A percentile compares a stretch with the other conserved stretches of the same genome.
These are phyloP conservation scores for Mucuna pruriens DNA, from an alignment of 306 rosid genomes.

Conservation along the genomic window DNA sequence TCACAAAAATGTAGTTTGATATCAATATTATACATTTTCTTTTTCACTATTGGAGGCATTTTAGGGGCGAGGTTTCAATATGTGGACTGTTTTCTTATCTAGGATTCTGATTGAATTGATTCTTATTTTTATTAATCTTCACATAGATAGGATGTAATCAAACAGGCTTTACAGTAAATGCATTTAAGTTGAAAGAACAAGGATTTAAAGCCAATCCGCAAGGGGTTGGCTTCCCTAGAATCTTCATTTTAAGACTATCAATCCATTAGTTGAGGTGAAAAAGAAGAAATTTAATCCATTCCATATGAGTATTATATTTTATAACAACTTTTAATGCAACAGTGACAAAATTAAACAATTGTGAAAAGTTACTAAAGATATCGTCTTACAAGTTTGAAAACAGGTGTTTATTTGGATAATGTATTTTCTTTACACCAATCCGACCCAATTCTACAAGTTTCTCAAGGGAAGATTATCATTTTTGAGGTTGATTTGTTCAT, in stretches of 20 bases:
- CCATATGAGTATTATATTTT: background rate
- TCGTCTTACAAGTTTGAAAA: background rate
- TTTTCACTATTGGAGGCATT: background rate
- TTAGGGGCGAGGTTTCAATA: background rate
- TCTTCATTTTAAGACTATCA: background rate
- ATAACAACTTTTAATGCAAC: background rate
- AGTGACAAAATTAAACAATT: no score
- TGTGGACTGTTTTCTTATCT: background rate
- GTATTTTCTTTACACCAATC: background rate
- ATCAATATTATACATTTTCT: background rate
- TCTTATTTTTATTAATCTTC: background rate
- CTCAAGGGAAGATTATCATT: background rate
- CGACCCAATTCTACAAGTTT: background rate
- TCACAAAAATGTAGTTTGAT: background rate
- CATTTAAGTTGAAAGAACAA: background rate
- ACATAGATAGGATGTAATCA: background rate
- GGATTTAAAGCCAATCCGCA: background rate
- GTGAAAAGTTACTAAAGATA: background rate
- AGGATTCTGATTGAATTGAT: constrained; percentile 19
- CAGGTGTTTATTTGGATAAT: background rate
- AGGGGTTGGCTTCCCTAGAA: background rate
- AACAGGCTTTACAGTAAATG: background rate
- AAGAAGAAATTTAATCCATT: background rate
- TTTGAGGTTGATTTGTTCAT: background rate
- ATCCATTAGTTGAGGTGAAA: background rate